Base-by-base conservation (phyloP, 495 filamentous ascomycete genomes). In the Gamarada debralockiae region DNA sequence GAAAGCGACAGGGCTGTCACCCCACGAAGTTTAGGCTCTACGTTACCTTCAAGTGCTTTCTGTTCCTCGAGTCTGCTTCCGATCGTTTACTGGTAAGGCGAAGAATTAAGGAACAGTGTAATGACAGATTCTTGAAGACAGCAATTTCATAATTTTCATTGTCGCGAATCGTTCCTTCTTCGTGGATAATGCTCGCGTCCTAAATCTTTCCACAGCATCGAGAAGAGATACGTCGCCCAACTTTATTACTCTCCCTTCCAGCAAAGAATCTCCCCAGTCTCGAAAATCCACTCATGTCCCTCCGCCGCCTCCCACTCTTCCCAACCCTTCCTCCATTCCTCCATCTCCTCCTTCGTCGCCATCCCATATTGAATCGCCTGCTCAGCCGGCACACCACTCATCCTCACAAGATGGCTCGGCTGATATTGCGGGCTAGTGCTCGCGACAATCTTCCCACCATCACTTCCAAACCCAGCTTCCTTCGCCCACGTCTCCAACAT, bases 331-430 rank as follows among this genome's bases (percentile, higher is more conserved):
- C 25, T 42, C 51, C 42, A 54, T 1, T 2, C 9, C 21, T 54
- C 43, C 20, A 54, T 36, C 23, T 54, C 51, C 13, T 54, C 42
- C 29, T 48, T 47, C 5, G 29, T 54, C 3, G 51, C 51, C 41
- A 54, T 27, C 2, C 51, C 51, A 31, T 38, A 54, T 39, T 54
- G 14, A 22, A 54, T 18, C 2, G 43, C 51, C 43, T 47, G 41
- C 42, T 54, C 33, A 3, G 27, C 42, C 18, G 29, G 13, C 21
- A 3, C 21, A 1, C 51, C 51, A 5, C 13, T 29, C 15, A 38
- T 21, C 22, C 29, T 38, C 3, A 8, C 17, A 14, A 27, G n/a
- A 31, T 54, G 42, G 4, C 42, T 27, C 18, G 51, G 21, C 33
- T 47, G 46, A 15, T 20, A 33, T 9, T 36, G 34, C 3, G 25